These are phyloP conservation scores for Saccharomyces hybrid DNA, from an alignment of 1,139 yeast genomes.

Conservation along the genomic window DNA sequence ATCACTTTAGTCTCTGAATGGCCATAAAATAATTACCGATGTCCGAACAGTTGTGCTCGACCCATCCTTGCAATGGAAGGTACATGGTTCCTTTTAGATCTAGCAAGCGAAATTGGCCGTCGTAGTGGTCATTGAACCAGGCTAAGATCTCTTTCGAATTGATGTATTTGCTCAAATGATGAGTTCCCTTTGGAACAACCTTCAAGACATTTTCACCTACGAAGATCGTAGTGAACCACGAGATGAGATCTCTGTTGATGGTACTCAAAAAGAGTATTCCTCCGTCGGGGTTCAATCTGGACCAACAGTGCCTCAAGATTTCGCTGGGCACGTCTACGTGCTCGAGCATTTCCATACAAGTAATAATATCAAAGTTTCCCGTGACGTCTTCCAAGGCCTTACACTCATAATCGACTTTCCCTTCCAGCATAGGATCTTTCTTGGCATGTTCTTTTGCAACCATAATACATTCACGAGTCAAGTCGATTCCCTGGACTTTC, in stretches of 20 bases:
- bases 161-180: constrained; percentile 77
- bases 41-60: constrained; percentile 48
- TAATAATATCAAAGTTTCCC: constrained; percentile 61
- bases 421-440: constrained; percentile 54
- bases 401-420: constrained; percentile 52
- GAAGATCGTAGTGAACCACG: constrained; percentile 89
- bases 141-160: constrained; percentile 62
- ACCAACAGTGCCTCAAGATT: constrained; percentile 59
- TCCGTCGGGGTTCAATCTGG: constrained; percentile 46
- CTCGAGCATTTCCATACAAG: constrained; percentile 91
- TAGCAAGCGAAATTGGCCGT: constrained; percentile 47
- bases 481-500: constrained; percentile 72
- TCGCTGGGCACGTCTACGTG: constrained; percentile 82
- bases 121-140: constrained; percentile 47
- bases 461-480: constrained; percentile 70
- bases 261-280: constrained; percentile 87
- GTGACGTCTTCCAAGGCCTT: constrained; percentile 53
- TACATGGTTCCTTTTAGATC: constrained; percentile 73
- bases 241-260: constrained; percentile 78
- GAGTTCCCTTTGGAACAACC: constrained; percentile 90
- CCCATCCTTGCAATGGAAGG: constrained; percentile 83
- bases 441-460: constrained; percentile 67
- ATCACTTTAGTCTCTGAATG: constrained; percentile 32
- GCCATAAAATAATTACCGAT: constrained; percentile 91
- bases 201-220: constrained; percentile 75